Conservation (phyloP, 164 flowering plant genomes). For the Chimonanthus salicifolius region DNA sequence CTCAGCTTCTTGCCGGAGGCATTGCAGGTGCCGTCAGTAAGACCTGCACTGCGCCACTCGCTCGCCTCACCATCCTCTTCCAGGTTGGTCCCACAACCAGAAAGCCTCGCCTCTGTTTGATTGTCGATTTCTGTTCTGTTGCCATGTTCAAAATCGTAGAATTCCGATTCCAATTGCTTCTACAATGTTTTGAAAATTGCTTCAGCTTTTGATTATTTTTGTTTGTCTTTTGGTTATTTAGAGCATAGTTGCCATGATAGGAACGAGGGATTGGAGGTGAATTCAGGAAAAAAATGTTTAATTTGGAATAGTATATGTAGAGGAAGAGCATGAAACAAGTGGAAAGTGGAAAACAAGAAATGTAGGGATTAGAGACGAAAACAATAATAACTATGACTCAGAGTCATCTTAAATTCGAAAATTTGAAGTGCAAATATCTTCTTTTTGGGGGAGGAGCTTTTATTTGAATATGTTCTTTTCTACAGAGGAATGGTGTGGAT, state of each 20-base stretch:
- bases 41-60: constrained; percentile 96
- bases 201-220: too few relatives aligned
- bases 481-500: background rate
- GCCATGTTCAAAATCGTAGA: background rate
- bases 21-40: constrained; percentile 98
- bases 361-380: too few relatives aligned
- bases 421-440: background rate
- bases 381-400: too few relatives aligned
- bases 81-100: constrained; percentile 43
- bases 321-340: too few relatives aligned
- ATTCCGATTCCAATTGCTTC: background rate
- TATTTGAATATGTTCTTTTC: background rate
- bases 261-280: background rate
- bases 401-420: background rate
- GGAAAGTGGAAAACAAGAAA: too few relatives aligned
- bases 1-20: constrained; percentile 83
- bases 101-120: background rate
- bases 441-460: background rate
- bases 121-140: background rate
- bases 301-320: too few relatives aligned
- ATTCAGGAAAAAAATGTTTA: too few relatives aligned
- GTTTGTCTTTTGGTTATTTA: background rate
- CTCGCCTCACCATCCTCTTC: constrained; percentile 92
- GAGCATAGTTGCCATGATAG: background rate
- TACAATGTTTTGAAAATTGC: background rate